Base-by-base conservation (phyloP, 1,284 basidiomycete species). In the Amylostereum chailletii region DNA sequence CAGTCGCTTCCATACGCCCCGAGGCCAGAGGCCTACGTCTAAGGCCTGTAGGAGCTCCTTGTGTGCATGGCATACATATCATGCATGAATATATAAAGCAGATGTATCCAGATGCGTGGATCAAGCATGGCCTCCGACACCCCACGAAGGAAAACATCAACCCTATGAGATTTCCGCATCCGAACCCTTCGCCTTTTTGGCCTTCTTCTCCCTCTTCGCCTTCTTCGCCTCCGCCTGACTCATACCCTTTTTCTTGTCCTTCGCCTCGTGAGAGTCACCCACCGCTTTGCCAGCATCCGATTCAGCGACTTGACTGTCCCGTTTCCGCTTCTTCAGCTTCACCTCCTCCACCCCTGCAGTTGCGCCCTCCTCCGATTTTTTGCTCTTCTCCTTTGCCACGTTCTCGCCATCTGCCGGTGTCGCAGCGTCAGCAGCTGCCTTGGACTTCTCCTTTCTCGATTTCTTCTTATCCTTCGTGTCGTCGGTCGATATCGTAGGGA, bases 391-490 rank as follows among this genome's bases (percentile, higher is more conserved):
- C 49, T 53, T 34, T 48, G 55, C 37, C 8, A 45, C 51, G 51
- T 56, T 49, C 48, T 51, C 49, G 29, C 39, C 48, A 54, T 58
- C 42, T 32, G 40, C 45, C 27, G 27, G n/a, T 38, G 10, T 49
- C 48, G 11, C 38, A 29, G 31, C 34, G 7, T 41, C 36, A 11
- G 11, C 26, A 46, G 46, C 34, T 8, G 43, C 46, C 29, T 41
- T 34, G 11, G 45, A 55, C 40, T 54, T 45, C 30, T 34, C 52
- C 34, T 52, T 54, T 50, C 60, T 60, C 46, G 42, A 26, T n/a
- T 61, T 51, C 57, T 62, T 62, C 53, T 64, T 59, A 55, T 64
- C 60, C 50, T 56, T 60, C 4, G 55, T 53, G 51, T 58, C 56
- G 38, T 55, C 59, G 32, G 43, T 50, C 41, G 45, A 41, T 45